These are phyloP conservation scores for Fusarium tupiense DNA, from an alignment of 2,329 filamentous ascomycete species.

Conservation along the genomic window DNA sequence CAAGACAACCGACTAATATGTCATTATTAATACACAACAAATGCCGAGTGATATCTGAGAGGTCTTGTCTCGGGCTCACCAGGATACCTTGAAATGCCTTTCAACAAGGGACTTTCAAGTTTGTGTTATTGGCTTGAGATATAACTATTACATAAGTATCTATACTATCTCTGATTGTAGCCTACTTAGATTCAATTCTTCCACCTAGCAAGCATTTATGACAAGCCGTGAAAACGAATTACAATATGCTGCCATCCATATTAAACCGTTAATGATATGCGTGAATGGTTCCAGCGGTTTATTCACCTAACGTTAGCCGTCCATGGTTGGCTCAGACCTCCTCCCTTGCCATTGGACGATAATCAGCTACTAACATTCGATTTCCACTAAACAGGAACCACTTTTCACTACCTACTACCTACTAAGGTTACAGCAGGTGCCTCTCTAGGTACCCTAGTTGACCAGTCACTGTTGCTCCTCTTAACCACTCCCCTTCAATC, in stretches of 20 bases:
- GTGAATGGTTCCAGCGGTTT: neutral
- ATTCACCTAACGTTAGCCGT: neutral
- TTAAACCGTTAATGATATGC: neutral
- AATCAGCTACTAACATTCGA: conserved; percentile 3
- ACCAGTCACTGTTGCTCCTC: conserved; percentile 21
- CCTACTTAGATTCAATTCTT: neutral
- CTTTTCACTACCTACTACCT: conserved; percentile 5
- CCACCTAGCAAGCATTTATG: neutral
- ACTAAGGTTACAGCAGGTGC: conserved; percentile 18
- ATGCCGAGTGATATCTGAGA: neutral
- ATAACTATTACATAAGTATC: neutral
- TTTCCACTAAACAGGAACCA: conserved; percentile 15
- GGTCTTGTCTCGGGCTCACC: neutral
- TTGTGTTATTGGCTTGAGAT: neutral
- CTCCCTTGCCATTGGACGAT: conserved; percentile 2
- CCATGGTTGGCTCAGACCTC: neutral
- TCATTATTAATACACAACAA: neutral
- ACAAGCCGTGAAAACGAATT: neutral
- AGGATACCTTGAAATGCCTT: neutral
- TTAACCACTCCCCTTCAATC: conserved; percentile 18
- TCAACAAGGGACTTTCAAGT: neutral
- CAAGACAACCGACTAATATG: neutral
- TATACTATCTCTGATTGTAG: neutral
- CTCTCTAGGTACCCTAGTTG: conserved; percentile 8
- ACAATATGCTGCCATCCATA: neutral